Evolutionary conservation across 768 basidiomycete species (phyloP), one percentile per base, ranked within the genome.

Genomic region (Gloeopeniophorella convolvens): DNA sequence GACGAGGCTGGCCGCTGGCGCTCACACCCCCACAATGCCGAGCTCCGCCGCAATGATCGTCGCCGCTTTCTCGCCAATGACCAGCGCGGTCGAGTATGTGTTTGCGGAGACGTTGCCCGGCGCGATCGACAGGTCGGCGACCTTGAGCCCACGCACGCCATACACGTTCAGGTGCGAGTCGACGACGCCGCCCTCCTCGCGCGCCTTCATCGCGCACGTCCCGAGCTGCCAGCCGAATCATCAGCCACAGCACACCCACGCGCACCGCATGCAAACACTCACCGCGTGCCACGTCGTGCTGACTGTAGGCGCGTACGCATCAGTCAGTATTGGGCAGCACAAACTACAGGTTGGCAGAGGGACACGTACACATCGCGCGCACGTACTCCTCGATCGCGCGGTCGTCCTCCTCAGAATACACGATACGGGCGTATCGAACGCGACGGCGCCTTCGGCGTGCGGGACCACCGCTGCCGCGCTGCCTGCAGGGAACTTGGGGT

Each of bases 171-270:
- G 64, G n/a, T 66, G 66, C 24, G 73, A 45, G 58, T 86, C 80
- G 7, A 86, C 79, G 3, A 85, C 83, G 12, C 82, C 83, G 4
- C 73, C 75, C 33, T 71, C 48, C 15, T 76, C 70, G 16, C 74
- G 71, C 3, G 79, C 72, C 60, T 83, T 82, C 82, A 85, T 84
- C 1, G 80, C 75, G 50, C 81, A 83, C 0, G 82, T 84, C 32
- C 82, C 82, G 12, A 80, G 68, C 80, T 82, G 48, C 12, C 1
- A 34, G 2, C 37, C 21, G 49, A 16, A 33, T 42, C 4, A 49
- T 24, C 18, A 45, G 16, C 2, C 10, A 28, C n/a, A 34, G 31
- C 5, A 42, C 7, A 39, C n/a, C n/a, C n/a, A n/a, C n/a, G n/a
- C 5, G 18, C 13, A 18, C 10, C n/a, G 40, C 9, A 6, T n/a